phyloP scores from a whole-genome alignment of 139 green algal species.

The Chlorella sp. region DNA sequence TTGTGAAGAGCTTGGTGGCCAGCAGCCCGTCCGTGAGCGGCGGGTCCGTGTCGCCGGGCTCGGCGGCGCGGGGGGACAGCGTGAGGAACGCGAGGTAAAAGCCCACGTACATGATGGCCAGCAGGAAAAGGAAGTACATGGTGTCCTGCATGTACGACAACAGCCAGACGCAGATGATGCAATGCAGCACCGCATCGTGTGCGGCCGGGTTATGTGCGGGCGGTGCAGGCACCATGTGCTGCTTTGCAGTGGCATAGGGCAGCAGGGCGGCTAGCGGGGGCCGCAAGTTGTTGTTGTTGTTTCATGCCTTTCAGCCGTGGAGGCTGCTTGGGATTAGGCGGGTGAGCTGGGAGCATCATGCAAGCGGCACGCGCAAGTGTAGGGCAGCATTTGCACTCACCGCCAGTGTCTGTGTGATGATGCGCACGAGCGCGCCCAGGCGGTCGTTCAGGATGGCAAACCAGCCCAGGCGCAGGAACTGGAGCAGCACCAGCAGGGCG shows the following conservation, averaged over 20 bases:
- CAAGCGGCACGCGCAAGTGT: too few species aligned
- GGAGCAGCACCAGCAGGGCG: slow-evolving; percentile 1
- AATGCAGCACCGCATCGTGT: neutral
- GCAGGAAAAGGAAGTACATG: slow-evolving; percentile 15
- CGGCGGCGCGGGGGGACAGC: neutral
- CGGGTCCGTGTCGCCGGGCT: neutral
- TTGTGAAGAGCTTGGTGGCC: slow-evolving; percentile 12
- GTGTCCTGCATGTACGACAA: slow-evolving; percentile 6
- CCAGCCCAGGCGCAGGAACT: slow-evolving; percentile 6
- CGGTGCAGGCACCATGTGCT: too few species aligned
- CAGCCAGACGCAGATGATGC: neutral
- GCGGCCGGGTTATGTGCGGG: too few species aligned
- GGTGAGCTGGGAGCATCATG: too few species aligned
- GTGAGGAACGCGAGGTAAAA: slow-evolving; percentile 5
- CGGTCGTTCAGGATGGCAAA: slow-evolving; percentile 8
- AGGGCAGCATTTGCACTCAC: slow-evolving; percentile 4
- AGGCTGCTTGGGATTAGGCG: too few species aligned
- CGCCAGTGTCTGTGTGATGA: slow-evolving; percentile 10
- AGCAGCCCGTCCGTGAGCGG: neutral
- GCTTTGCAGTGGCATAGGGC: too few species aligned
- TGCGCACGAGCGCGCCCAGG: slow-evolving; percentile 6
- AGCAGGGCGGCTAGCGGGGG: too few species aligned
- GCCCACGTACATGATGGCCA: slow-evolving; percentile 6
- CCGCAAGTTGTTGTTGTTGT: too few species aligned
- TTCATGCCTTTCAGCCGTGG: too few species aligned